Conservation (phyloP, 2,329 filamentous ascomycete genomes). For the Ophiostoma novo-ulmi region DNA sequence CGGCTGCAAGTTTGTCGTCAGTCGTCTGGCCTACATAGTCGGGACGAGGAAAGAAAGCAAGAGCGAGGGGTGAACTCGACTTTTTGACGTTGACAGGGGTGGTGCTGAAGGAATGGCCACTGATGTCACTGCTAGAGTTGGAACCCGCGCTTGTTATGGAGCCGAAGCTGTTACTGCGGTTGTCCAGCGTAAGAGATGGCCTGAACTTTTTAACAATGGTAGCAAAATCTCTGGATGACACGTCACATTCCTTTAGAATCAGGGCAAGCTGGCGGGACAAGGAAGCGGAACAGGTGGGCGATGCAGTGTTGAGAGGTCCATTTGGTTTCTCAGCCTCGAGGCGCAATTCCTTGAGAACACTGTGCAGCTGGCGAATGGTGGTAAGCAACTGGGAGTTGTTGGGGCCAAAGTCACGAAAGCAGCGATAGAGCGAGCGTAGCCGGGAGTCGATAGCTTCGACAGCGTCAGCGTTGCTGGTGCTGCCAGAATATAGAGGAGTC, state of each 20-base stretch:
- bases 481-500: conserved; percentile 27
- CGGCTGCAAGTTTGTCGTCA: conserved; percentile 8
- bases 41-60: neutral
- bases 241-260: conserved; percentile 52
- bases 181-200: conserved; percentile 16
- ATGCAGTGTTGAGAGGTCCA: conserved; percentile 47
- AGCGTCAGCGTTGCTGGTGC: conserved; percentile 36
- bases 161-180: conserved; percentile 5
- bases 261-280: conserved; percentile 48
- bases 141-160: conserved; percentile 2
- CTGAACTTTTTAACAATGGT: conserved; percentile 47
- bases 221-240: conserved; percentile 51
- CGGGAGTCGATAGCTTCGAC: conserved; percentile 54
- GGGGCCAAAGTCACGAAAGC: conserved; percentile 45
- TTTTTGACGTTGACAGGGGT: neutral
- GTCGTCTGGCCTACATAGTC: neutral
- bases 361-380: conserved; percentile 50
- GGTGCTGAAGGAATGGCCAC: conserved; percentile 8
- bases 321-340: conserved; percentile 53
- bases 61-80: conserved; percentile 4
- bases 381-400: conserved; percentile 47
- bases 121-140: conserved; percentile 15
- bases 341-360: conserved; percentile 53
- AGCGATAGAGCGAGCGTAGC: conserved; percentile 51
- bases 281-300: conserved; percentile 34